Evolutionary conservation across 179 eudicot genomes (phyloP), one percentile per base, ranked within the genome.

Genomic region (Camellia oleifera): DNA sequence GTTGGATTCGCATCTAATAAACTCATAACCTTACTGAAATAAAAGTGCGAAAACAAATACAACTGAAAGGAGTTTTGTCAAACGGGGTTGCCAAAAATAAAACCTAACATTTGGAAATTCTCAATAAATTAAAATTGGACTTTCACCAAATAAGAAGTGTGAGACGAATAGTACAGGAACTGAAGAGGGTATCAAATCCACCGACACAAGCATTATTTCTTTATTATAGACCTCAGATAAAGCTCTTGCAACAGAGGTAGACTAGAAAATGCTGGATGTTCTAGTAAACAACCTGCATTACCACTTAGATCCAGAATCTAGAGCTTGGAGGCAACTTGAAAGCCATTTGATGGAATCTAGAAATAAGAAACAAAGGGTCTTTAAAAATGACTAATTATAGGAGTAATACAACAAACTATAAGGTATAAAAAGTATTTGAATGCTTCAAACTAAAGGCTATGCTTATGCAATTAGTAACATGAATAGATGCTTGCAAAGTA

Each of bases 241-340:
- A 96, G 97, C 88, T 96, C 99, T 86, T 91, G 90, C 87, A 96
- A 79, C 83, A 89, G 87, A 9, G 83, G 87, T 76, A 96, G 83
- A 88, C 88, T 79, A 58, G 97, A 89, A 84, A 96, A 91, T 79
- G 87, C 79, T 26, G 93, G 87, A 77, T 77, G 26, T 74, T 86
- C 88, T 45, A 90, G 89, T 87, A 95, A 83, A 75, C 92, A 90
- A 81, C 90, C 85, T 32, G 81, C 82, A 79, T 93, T 91, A 62
- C 97, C 91, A 88, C 99, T 96, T 77, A 96, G 89, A 85, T 96
- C 97, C 89, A 96, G 85, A 82, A 96, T 87, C 79, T 85, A 97
- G 77, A 96, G 91, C 75, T 82, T 88, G 50, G 92, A 77, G 53
- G 82, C 85, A 75, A 89, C 92, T 85, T 87, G 86, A 88, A 92